Base-by-base conservation (phyloP, 1,284 basidiomycete species). In the Peniophora sp. region DNA sequence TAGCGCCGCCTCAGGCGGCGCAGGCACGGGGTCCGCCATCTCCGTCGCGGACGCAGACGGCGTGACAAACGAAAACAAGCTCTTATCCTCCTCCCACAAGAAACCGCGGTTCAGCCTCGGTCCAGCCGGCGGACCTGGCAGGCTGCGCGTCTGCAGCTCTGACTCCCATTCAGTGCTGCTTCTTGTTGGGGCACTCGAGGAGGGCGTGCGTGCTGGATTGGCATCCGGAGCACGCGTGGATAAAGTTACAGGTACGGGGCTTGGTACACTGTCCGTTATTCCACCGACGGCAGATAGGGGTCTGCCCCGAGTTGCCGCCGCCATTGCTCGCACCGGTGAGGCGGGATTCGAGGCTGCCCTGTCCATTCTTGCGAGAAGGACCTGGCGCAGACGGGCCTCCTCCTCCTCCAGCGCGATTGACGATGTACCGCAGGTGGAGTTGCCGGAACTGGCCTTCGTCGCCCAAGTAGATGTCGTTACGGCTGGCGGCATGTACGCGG, bases 1-100 rank as follows among this genome's bases (percentile, higher is more conserved):
- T 3, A 34, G 23, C 22, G 42, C 54, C 18, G 23, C 1, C 11
- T 36, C 18, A 9, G 56, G 57, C 9, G 51, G 49, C 27, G 23
- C 37, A 0, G 57, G 57, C 9, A 59, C 9, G 1, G 54, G 54
- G 12, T 15, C 39, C 2, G 41, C 41, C 9, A 18, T 43, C 41
- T 43, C 41, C 11, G 41, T 43, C 12, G 48, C 48, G 11, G 41
- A n/a, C 18, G 46, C 46, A 9, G 46, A 22, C 3, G 46, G 46
- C 24, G 46, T 47, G 14, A 47, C 27, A 12, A 11, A 12, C 11
- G 12, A 10, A 18, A 14, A 12, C 11, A 43, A 9, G 34, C n/a
- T 10, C 10, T 36, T n/a, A 20, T 43, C 41, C 9, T 12, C 11
- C 17, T 43, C 41, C 41, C 41, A 43, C 41, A 43, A 18, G 18